These are phyloP conservation scores for Dovyalis caffra DNA, from an alignment of 345 rosid genomes.

Conservation along the genomic window DNA sequence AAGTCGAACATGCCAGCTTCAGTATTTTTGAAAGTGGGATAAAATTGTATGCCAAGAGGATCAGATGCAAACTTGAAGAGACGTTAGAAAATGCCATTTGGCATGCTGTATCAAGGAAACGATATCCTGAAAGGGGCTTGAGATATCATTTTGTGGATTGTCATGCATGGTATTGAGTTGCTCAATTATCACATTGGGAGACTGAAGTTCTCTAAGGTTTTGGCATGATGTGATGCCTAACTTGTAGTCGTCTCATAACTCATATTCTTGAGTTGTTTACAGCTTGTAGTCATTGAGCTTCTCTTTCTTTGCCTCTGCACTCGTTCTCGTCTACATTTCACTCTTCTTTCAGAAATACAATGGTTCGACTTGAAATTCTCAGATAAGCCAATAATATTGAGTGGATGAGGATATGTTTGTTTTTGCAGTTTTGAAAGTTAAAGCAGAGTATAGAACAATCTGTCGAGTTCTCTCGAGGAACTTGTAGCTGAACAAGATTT, in stretches of 20 bases:
- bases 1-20: not conserved
- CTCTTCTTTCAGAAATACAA: not conserved
- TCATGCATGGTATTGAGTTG: not conserved
- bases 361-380: too few relatives aligned
- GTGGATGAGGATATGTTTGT: not conserved
- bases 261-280: not conserved
- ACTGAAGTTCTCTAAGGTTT: not conserved
- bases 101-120: not conserved
- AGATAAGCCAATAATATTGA: not conserved
- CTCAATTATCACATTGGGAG: not conserved
- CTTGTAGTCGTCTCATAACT: not conserved
- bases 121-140: not conserved
- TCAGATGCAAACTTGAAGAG: not conserved
- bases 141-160: not conserved
- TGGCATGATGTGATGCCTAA: not conserved
- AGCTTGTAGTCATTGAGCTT: not conserved
- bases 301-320: not conserved
- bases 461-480: not conserved
- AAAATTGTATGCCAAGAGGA: too few relatives aligned
- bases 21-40: not conserved
- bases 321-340: too few relatives aligned
- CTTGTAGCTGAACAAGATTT: not conserved
- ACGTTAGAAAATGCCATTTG: not conserved
- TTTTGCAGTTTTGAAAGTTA: not conserved
- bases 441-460: not conserved